A percentile compares a stretch with the other conserved stretches of the same genome.
Evolutionary conservation across 2,329 filamentous ascomycete genomes (phyloP).

Genomic region (Penicillium sp.): DNA sequence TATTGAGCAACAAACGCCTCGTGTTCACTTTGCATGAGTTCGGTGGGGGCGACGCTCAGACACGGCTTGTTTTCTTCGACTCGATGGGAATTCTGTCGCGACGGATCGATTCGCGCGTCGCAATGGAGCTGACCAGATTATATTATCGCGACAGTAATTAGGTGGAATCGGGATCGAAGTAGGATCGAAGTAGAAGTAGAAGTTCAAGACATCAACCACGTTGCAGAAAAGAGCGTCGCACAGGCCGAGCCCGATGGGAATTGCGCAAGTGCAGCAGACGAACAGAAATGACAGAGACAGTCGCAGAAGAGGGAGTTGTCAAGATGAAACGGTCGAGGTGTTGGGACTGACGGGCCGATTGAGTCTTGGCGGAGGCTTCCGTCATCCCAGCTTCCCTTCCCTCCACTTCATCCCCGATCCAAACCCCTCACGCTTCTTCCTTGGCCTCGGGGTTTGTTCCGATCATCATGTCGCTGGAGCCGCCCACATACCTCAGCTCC

Average conservation of each 20-base stretch:
- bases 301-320: conserved; percentile 1
- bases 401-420: conserved; percentile 7
- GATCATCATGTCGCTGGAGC: conserved; percentile 74
- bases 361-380: conserved; percentile 25
- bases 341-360: conserved; percentile 15
- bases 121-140: too few species aligned
- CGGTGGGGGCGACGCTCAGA: conserved; percentile 16
- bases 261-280: background rate
- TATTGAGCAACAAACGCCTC: conserved; percentile 16
- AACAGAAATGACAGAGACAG: conserved; percentile 2
- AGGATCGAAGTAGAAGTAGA: conserved; percentile 4
- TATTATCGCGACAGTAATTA: background rate
- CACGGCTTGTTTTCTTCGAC: too few species aligned
- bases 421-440: conserved; percentile 8
- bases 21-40: conserved; percentile 20
- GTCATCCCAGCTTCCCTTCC: conserved; percentile 21
- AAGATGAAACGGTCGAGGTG: conserved; percentile 14
- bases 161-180: conserved; percentile 7
- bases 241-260: background rate
- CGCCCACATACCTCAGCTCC: conserved; percentile 78
- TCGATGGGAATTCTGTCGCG: too few species aligned
- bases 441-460: conserved; percentile 4
- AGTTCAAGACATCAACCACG: conserved; percentile 12
- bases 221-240: conserved; percentile 10
- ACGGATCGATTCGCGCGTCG: background rate